Percentiles rank a stretch among this genome's conserved stretches.
phyloP scores from a whole-genome alignment of 768 basidiomycete species.

The Clitopilus hobsonii region DNA sequence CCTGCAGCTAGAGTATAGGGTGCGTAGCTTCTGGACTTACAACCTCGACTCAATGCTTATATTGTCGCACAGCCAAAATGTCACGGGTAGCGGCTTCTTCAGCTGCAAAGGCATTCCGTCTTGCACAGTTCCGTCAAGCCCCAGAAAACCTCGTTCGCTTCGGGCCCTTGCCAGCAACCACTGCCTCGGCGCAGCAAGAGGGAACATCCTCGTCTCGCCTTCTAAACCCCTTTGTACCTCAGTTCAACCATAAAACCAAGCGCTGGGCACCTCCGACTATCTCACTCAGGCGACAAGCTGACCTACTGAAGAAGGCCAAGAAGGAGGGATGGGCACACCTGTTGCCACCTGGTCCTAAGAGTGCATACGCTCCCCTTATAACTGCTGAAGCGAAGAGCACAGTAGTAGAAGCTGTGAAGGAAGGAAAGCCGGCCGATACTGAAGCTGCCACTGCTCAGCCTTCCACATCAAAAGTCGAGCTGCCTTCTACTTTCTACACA shows the following conservation, averaged over 20 bases:
- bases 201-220: slow-evolving; percentile 17
- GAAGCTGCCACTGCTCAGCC: neutral
- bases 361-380: slow-evolving; percentile 4
- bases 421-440: neutral
- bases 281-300: slow-evolving; percentile 73
- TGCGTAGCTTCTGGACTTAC: too few species aligned
- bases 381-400: slow-evolving; percentile 1
- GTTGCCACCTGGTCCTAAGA: slow-evolving; percentile 68
- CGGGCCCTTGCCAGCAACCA: slow-evolving; percentile 30
- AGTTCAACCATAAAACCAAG: slow-evolving; percentile 51
- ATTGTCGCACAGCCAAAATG: neutral
- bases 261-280: slow-evolving; percentile 68
- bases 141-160: slow-evolving; percentile 27
- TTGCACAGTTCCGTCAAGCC: slow-evolving; percentile 37
- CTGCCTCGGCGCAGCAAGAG: slow-evolving; percentile 5
- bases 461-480: slow-evolving; percentile 2
- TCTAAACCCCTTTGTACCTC: slow-evolving; percentile 71
- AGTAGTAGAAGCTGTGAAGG: neutral
- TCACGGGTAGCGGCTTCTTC: slow-evolving; percentile 14
- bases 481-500: neutral
- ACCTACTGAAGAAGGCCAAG: slow-evolving; percentile 70
- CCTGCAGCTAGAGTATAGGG: neutral
- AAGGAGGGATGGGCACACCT: slow-evolving; percentile 46
- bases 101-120: slow-evolving; percentile 40
- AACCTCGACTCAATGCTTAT: too few species aligned